Percentiles rank a stretch among this genome's conserved stretches.
phyloP scores from a whole-genome alignment of 768 basidiomycete species.

The Boletus subparvulus region DNA sequence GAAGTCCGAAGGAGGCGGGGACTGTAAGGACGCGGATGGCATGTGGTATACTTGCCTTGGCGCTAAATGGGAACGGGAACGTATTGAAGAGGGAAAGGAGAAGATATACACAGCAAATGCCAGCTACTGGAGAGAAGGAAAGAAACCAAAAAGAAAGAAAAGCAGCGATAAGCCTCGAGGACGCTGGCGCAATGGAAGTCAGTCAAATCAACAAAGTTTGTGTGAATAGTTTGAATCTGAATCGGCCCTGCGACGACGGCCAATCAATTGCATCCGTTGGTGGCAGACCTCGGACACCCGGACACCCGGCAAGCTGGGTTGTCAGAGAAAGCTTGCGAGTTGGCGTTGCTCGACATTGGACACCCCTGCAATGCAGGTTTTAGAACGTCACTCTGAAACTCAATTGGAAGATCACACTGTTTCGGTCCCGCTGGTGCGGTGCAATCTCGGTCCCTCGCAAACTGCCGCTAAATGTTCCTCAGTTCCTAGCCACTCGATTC shows the following conservation, averaged over 20 bases:
- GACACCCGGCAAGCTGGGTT: background rate
- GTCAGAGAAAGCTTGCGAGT: background rate
- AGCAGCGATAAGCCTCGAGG: constrained; percentile 3
- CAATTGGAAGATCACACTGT: background rate
- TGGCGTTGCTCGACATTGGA: background rate
- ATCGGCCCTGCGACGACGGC: constrained; percentile 5
- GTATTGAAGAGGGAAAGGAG: constrained; percentile 1
- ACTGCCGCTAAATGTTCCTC: no score
- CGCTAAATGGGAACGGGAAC: constrained; percentile 3
- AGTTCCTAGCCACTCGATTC: no score
- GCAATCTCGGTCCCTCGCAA: background rate
- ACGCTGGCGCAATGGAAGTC: background rate
- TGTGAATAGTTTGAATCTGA: constrained; percentile 12
- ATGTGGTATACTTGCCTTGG: constrained; percentile 17
- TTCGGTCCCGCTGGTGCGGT: background rate
- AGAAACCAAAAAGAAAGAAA: constrained; percentile 20
- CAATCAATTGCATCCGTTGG: constrained; percentile 6
- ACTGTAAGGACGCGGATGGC: constrained; percentile 14
- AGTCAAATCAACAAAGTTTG: constrained; percentile 14
- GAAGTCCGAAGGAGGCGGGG: constrained; percentile 14
- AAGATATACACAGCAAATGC: constrained; percentile 24
- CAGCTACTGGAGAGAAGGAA: constrained; percentile 10
- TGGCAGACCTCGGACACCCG: constrained; percentile 17
- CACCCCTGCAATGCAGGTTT: background rate
- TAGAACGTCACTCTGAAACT: background rate